These are phyloP conservation scores for Hydrangea macrophylla DNA, from an alignment of 148 eudicot genomes.

Conservation along the genomic window DNA sequence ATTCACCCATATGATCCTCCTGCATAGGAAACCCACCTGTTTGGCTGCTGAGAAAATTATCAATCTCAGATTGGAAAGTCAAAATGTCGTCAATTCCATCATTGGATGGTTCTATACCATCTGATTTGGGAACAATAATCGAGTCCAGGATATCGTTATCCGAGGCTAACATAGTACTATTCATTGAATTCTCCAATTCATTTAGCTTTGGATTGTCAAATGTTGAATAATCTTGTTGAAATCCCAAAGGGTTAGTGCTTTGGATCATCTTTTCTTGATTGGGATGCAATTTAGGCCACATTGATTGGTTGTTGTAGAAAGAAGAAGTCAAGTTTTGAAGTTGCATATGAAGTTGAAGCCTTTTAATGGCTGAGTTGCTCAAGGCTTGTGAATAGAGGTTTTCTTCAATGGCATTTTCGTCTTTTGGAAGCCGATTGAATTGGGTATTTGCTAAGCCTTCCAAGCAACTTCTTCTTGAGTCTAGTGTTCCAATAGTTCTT, in stretches of 20 bases:
- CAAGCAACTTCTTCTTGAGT: constrained; percentile 72
- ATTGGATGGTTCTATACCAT: constrained; percentile 9
- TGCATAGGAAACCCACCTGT: background rate
- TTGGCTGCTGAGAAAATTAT: constrained; percentile 30
- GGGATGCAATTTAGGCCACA: constrained; percentile 82
- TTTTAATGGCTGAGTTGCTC: constrained; percentile 82
- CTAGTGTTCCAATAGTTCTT: constrained; percentile 85
- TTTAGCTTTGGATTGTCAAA: constrained; percentile 6
- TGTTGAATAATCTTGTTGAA: constrained; percentile 19
- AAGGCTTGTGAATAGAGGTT: constrained; percentile 34
- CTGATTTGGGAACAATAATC: constrained; percentile 1
- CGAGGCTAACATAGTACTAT: constrained; percentile 3
- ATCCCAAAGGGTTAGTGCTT: constrained; percentile 4
- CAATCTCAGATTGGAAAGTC: constrained; percentile 35
- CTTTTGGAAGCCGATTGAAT: constrained; percentile 24
- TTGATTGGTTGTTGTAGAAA: constrained; percentile 47
- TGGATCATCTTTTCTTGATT: constrained; percentile 66
- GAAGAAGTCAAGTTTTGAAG: constrained; percentile 61
- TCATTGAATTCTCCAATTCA: constrained; percentile 12
- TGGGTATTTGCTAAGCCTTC: constrained; percentile 48
- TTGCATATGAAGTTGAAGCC: constrained; percentile 95
- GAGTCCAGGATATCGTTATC: constrained; percentile 19
- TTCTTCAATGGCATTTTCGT: constrained; percentile 21
- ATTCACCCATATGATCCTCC: constrained; percentile 20
- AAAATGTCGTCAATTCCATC: constrained; percentile 16